These are phyloP conservation scores for Hyaloperonospora arabidopsidis DNA, from an alignment of 352 stramenopile species.

Conservation along the genomic window DNA sequence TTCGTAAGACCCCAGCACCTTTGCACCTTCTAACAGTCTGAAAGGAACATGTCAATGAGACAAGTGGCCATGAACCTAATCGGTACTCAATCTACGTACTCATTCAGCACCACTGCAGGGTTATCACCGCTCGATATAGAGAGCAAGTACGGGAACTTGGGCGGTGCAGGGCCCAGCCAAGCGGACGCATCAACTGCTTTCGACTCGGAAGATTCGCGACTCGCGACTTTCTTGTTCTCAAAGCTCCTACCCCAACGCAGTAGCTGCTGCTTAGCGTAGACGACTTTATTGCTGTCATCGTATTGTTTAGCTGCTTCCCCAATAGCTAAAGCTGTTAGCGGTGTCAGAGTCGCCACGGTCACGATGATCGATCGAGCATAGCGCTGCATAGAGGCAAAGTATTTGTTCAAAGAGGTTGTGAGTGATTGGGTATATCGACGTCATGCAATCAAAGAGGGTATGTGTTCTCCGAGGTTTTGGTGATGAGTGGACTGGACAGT, in stretches of 20 bases:
- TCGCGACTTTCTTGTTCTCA: neutral
- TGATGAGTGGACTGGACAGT: conserved; percentile 15
- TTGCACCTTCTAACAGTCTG: conserved; percentile 21
- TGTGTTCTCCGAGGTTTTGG: neutral
- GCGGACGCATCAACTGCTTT: conserved; percentile 4
- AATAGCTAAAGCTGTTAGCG: conserved; percentile 20
- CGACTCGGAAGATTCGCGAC: conserved; percentile 4
- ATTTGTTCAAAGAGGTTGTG: neutral
- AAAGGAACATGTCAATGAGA: conserved; percentile 5
- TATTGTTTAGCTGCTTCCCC: conserved; percentile 42
- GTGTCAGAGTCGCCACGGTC: conserved; percentile 22
- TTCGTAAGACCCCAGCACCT: conserved; percentile 31
- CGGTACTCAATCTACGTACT: conserved; percentile 16
- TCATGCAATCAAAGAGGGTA: conserved; percentile 14
- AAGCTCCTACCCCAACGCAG: conserved; percentile 9
- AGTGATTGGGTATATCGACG: neutral
- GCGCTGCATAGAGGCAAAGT: conserved; percentile 12
- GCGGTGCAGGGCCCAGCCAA: conserved; percentile 45
- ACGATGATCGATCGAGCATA: conserved; percentile 10
- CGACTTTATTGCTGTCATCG: conserved; percentile 24
- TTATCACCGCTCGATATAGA: conserved; percentile 52
- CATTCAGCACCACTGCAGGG: conserved; percentile 20
- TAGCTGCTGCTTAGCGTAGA: conserved; percentile 40
- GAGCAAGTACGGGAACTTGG: conserved; percentile 64
- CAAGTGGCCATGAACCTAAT: neutral